Conservation (phyloP, 2,329 filamentous ascomycete genomes). For the Curvularia eragrostidis region DNA sequence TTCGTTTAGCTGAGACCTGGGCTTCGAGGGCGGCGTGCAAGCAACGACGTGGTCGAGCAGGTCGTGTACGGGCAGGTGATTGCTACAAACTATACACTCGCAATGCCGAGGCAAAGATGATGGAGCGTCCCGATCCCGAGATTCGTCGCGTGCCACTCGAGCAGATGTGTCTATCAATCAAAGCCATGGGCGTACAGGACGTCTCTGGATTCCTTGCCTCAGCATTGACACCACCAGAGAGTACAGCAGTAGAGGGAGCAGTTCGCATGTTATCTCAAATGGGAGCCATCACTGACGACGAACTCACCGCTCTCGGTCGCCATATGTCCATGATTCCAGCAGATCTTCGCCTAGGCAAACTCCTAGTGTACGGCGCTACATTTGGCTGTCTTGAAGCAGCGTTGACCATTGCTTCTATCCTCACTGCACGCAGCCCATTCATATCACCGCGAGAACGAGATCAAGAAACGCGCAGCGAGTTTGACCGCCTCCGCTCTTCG, state of each 20-base stretch:
- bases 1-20: conserved; percentile 93
- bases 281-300: conserved; percentile 84
- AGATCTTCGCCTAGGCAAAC: conserved; percentile 88
- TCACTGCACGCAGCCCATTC: conserved; percentile 90
- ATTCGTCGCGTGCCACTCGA: conserved; percentile 92
- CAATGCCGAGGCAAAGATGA: conserved; percentile 78
- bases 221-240: conserved; percentile 88
- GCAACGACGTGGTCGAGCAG: conserved; percentile 89
- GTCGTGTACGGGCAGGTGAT: conserved; percentile 85
- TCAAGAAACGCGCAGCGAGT: conserved; percentile 80
- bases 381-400: conserved; percentile 91
- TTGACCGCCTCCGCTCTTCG: conserved; percentile 74
- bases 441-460: conserved; percentile 83
- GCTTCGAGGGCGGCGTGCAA: conserved; percentile 93
- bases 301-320: conserved; percentile 86
- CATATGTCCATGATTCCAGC: conserved; percentile 96
- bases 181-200: conserved; percentile 89
- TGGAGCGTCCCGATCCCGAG: conserved; percentile 93
- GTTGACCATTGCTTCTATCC: conserved; percentile 85
- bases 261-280: conserved; percentile 80
- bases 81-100: conserved; percentile 97
- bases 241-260: conserved; percentile 83
- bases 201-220: conserved; percentile 81
- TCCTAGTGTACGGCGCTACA: conserved; percentile 93
- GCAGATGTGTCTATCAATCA: conserved; percentile 91